phyloP scores from a whole-genome alignment of 1,284 basidiomycete species.

The Phellinidium pouzarii region DNA sequence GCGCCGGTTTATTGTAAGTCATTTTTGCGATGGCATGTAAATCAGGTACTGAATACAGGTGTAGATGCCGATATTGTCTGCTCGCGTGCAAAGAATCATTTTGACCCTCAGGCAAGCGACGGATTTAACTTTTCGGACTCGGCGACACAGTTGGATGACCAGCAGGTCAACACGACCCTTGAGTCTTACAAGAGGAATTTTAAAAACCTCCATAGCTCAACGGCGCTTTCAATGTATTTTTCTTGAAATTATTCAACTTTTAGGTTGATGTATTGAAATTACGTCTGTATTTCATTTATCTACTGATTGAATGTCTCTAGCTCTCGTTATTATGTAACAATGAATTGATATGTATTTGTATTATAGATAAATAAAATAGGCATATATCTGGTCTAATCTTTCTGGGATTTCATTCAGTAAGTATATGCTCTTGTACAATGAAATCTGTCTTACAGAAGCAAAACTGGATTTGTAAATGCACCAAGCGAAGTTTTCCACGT shows the following conservation, averaged over 20 bases:
- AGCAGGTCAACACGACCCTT: conserved; percentile 38
- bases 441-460: too few species aligned
- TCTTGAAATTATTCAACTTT: conserved; percentile 28
- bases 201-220: conserved; percentile 41
- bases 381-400: too few species aligned
- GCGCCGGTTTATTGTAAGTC: conserved; percentile 76
- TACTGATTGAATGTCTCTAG: too few species aligned
- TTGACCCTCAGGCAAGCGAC: conserved; percentile 46
- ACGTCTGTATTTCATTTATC: too few species aligned
- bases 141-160: conserved; percentile 36
- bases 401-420: too few species aligned
- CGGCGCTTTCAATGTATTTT: conserved; percentile 60
- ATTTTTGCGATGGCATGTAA: neutral
- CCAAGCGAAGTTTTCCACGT: too few species aligned
- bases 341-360: too few species aligned
- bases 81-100: conserved; percentile 72
- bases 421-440: too few species aligned
- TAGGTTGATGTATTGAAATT: too few species aligned
- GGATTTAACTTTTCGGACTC: conserved; percentile 49
- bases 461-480: too few species aligned
- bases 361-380: too few species aligned
- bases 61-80: conserved; percentile 82
- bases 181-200: conserved; percentile 35
- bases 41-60: conserved; percentile 9
- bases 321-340: too few species aligned